Base-by-base conservation (phyloP, 192 early-diverging fungal species). In the Entomortierella chlamydospora region DNA sequence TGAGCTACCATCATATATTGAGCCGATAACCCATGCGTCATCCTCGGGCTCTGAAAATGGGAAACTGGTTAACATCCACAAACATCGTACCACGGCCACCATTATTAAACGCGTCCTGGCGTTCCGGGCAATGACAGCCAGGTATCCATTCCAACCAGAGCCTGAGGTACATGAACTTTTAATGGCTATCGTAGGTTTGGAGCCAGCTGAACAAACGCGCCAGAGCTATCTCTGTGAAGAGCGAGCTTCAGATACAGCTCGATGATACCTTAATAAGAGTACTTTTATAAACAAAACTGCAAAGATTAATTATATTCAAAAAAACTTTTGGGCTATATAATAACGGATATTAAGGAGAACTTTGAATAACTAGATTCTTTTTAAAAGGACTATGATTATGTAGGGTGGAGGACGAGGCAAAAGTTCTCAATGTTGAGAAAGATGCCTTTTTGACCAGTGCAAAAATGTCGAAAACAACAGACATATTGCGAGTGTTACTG, bases 71-170 rank as follows among this genome's bases (percentile, higher is more conserved):
- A 88, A 90, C 50, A 87, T 90, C 41, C 79, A 83, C 18, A 90
- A 90, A 43, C 87, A 88, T 50, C 83, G 89, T 2, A 87, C 82
- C 2, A 84, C 82, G 11, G 89, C 89, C 25, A 84, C 82, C 11
- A 86, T 90, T 54, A 87, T 88, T 64, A 90, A 90, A 53, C 84
- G 89, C 6, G 67, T 90, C 18, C 41, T 90, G 18, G 82, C 83
- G 8, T 90, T 90, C 61, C 84, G 86, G 58, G 83, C 73, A 23
- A 51, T 90, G 53, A 72, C 86, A 11, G 64, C 72, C 11, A 62
- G 84, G 11, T 90, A 90, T 33, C 82, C 84, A 2, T 90, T 90
- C 68, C 72, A 69, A 9, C 39, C 60, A 29, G 74, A 88, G 26
- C 30, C 55, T 9, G 72, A 82, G n/a, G 52, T 90, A 25, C 68